Evolutionary conservation across 352 stramenopile genomes (phyloP), one percentile per base, ranked within the genome.

Genomic region (Phytopythium vexans): DNA sequence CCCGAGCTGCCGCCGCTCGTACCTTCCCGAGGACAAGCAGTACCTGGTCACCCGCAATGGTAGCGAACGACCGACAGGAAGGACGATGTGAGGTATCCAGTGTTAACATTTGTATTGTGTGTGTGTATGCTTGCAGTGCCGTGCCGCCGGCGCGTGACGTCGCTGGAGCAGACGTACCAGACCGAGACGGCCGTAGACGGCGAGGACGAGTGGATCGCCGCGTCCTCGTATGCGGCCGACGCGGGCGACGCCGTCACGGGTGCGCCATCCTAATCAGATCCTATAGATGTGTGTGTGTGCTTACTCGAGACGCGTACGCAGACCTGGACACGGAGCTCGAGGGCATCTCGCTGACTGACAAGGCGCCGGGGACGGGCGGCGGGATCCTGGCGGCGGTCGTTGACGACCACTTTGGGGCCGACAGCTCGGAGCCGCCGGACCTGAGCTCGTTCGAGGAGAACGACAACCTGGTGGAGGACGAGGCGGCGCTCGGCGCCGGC

Each of bases 171-270:
- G 50, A 84, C 64, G 32, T 92, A 94, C 66, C 77, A 89, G 58
- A 78, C 65, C 14, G 84, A 91, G 51, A 64, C 72, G 35, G 56
- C 76, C 2, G 75, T 94, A 4, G 85, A 92, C 9, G 86, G 81
- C 27, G 88, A 95, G 59, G 86, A 94, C 54, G 93, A 97, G 35
- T 98, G 93, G 93, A 61, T 98, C 15, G 82, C 94, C 3, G 85
- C 85, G 12, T 76, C 72, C n/a, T 88, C 93, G 15, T 86, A 96
- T 45, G 74, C 77, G 6, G 64, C 53, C 0, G 68, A 80, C 42
- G 64, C 62, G 10, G 45, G 41, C 54, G 56, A 64, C 34, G 49
- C 55, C 35, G 56, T 79, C 59, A 66, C 64, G 60, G 35, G 51
- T 74, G 32, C 56, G 60, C 27, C 35, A 72, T 85, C 27, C 31